A percentile compares a stretch with the other conserved stretches of the same genome.
phyloP scores from a whole-genome alignment of 2,329 filamentous ascomycete genomes.

The Pseudocercospora musae region DNA sequence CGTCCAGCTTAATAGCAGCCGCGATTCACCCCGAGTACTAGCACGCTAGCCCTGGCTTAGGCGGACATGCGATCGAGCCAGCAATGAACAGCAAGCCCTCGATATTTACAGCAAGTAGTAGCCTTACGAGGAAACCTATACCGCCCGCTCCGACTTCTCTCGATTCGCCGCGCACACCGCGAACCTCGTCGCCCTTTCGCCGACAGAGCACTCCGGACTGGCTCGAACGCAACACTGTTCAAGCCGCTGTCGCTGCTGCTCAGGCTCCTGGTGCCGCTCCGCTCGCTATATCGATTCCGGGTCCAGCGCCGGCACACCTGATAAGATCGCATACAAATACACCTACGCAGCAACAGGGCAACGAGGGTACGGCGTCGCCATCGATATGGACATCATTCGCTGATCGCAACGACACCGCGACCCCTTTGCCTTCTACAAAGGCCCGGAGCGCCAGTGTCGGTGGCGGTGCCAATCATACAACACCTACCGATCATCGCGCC shows the following conservation, averaged over 20 bases:
- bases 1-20: not conserved
- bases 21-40: not conserved
- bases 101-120: conserved; percentile 23
- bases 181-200: conserved; percentile 22
- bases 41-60: conserved; percentile 1
- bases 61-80: conserved; percentile 8
- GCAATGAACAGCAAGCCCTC: conserved; percentile 22
- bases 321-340: not conserved
- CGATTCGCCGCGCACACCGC: conserved; percentile 9
- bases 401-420: conserved; percentile 9
- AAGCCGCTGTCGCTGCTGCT: not conserved
- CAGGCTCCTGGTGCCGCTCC: not conserved
- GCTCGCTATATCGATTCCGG: not conserved
- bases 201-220: conserved; percentile 12
- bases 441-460: not conserved
- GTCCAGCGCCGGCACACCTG: not conserved
- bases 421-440: not conserved
- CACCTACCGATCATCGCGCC: conserved; percentile 3
- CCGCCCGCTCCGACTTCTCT: conserved; percentile 3
- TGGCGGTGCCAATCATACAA: conserved; percentile 6
- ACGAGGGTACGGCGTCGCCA: not conserved
- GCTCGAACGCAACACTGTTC: conserved; percentile 2
- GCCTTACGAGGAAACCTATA: conserved; percentile 5
- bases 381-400: conserved; percentile 25
- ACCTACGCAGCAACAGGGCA: not conserved